Base-by-base conservation (phyloP, 2,329 filamentous ascomycete species). In the Scedosporium dehoogii region DNA sequence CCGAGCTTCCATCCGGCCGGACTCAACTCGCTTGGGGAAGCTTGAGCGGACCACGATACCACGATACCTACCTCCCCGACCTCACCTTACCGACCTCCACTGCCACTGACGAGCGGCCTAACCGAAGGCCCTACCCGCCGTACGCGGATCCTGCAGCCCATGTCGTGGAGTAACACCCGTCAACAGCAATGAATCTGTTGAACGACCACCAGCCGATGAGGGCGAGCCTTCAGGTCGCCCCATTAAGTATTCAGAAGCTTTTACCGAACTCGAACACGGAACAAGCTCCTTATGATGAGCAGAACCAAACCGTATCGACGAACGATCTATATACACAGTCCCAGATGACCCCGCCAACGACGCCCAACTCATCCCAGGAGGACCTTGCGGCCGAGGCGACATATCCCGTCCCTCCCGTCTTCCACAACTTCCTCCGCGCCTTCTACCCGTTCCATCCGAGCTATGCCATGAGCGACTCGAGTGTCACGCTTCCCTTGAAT, bases 401-500 rank as follows among this genome's bases (percentile, higher is more conserved):
- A n/a, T 44, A 58, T 27, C 62, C 29, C 9, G 75, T 80, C 6
- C 80, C 85, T 66, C 84, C 88, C 2, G 81, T 92, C 63, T 96
- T 97, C 72, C 90, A 96, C 81, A 96, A 94, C 78, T 99, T 96
- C 71, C 81, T 99, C 56, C 89, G 94, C 67, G 94, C 94, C 59
- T 93, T 96, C 71, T 96, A 96, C 73, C 89, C 91, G 27, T 99
- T 97, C 73, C 87, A 92, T 63, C 92, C 93, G 1, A 86, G 82
- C 64, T 86, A 87, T 69, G 83, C 89, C 51, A 84, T 91, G 64
- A 85, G 85, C n/a, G 90, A 92, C 63, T 88, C 89, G 10, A 94
- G 91, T 9, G 89, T 97, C 62, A 97, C 93, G 10, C 80, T 97
- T 10, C 89, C 92, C 23, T 82, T 99, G 63, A 90, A 90, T 68